Evolutionary conservation across 768 basidiomycete genomes (phyloP).

Genomic region (Collybia sp.): DNA sequence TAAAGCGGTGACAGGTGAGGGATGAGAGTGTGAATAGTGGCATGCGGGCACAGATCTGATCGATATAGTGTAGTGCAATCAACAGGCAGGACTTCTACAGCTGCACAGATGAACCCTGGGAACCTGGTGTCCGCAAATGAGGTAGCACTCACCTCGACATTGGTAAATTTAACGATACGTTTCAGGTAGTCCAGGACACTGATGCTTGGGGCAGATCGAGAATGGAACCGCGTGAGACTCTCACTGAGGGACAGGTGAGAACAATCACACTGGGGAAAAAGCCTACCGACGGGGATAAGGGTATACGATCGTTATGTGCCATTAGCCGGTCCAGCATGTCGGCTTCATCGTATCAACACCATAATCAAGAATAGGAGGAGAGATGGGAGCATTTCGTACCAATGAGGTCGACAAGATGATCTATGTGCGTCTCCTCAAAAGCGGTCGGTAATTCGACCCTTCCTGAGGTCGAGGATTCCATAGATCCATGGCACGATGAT

Average conservation of each 20-base stretch:
- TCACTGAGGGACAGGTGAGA: slow-evolving; percentile 46
- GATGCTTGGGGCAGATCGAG: slow-evolving; percentile 85
- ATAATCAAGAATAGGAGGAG: slow-evolving; percentile 10
- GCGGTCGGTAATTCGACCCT: slow-evolving; percentile 76
- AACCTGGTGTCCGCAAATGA: slow-evolving; percentile 1
- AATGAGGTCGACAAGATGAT: slow-evolving; percentile 84
- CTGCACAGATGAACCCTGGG: not conserved
- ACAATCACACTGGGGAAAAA: slow-evolving; percentile 12
- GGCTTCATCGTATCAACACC: slow-evolving; percentile 42
- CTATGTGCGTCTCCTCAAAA: slow-evolving; percentile 82
- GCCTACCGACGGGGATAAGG: slow-evolving; percentile 70
- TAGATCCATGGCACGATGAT: slow-evolving; percentile 71
- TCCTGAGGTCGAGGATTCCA: slow-evolving; percentile 64
- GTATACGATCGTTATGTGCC: slow-evolving; percentile 93
- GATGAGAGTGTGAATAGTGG: slow-evolving; percentile 92
- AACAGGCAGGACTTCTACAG: slow-evolving; percentile 72
- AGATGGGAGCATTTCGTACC: slow-evolving; percentile 43
- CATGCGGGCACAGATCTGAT: slow-evolving; percentile 84
- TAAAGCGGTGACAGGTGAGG: slow-evolving; percentile 95
- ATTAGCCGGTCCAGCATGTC: slow-evolving; percentile 97
- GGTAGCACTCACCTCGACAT: slow-evolving; percentile 73
- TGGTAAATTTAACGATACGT: slow-evolving; percentile 92
- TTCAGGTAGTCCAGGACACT: slow-evolving; percentile 88
- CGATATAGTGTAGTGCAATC: slow-evolving; percentile 85
- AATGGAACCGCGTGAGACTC: slow-evolving; percentile 94